These are phyloP conservation scores for Fusarium liriodendri DNA, from an alignment of 2,329 filamentous ascomycete species.

Conservation along the genomic window DNA sequence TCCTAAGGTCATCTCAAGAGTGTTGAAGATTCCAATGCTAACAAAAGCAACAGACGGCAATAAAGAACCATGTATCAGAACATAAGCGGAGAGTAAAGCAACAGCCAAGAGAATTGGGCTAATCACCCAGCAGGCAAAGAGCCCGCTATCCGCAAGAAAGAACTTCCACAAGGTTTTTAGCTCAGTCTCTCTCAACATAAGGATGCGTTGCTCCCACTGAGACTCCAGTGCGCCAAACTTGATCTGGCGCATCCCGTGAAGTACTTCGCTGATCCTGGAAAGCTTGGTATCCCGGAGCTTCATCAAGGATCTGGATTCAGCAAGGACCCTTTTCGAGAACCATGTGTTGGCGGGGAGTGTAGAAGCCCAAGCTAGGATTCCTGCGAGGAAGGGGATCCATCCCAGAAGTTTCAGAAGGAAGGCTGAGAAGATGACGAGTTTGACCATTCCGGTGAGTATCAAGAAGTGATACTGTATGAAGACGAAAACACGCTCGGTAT, in stretches of 20 bases:
- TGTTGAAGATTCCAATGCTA: conserved; percentile 78
- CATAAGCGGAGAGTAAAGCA: conserved; percentile 75
- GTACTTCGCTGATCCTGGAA: conserved; percentile 77
- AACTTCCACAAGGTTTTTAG: conserved; percentile 72
- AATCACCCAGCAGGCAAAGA: conserved; percentile 77
- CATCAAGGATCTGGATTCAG: conserved; percentile 76
- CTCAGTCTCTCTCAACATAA: conserved; percentile 70
- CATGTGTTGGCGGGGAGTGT: conserved; percentile 76
- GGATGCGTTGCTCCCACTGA: conserved; percentile 78
- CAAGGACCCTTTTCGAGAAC: conserved; percentile 72
- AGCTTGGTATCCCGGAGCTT: conserved; percentile 79
- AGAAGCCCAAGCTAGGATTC: conserved; percentile 70
- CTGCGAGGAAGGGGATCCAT: conserved; percentile 74
- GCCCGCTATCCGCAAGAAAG: conserved; percentile 70
- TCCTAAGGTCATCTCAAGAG: conserved; percentile 75
- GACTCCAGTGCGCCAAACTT: conserved; percentile 82
- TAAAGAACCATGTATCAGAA: conserved; percentile 69
- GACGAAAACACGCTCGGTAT: conserved; percentile 74
- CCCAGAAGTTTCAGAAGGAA: conserved; percentile 78
- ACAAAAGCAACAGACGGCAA: conserved; percentile 82
- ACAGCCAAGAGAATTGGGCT: conserved; percentile 79
- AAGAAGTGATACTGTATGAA: conserved; percentile 75
- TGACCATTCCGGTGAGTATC: conserved; percentile 70
- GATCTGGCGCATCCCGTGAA: conserved; percentile 83
- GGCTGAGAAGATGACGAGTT: conserved; percentile 70